Base-by-base conservation (phyloP, 768 basidiomycete genomes). In the Tulasnella sp. region DNA sequence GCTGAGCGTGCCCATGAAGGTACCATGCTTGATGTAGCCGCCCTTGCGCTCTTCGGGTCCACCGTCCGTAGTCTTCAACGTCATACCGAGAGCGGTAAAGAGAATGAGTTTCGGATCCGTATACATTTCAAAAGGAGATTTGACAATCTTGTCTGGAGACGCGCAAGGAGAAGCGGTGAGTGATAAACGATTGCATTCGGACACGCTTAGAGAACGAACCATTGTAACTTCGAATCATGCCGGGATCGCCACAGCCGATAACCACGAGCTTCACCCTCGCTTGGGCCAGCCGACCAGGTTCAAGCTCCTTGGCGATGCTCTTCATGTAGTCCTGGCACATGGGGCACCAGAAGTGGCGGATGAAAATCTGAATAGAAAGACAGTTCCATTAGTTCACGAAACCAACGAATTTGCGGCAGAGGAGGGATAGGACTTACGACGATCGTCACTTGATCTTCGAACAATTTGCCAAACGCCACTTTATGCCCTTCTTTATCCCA, bases 281-380 rank as follows among this genome's bases (percentile, higher is more conserved):
- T 81, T 86, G 85, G 80, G 87, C 86, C 34, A 93, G 87, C 8
- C 87, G 85, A 85, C 87, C 87, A 80, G 87, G 84, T 82, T 90
- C 81, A 82, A 91, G 85, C 72, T 89, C 87, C 76, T 84, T 87
- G 86, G 87, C 86, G 82, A 94, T 88, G 46, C 91, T 92, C 60
- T 90, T 88, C 89, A 96, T 91, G 85, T 97, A 98, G 85, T 97
- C 96, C 84, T 96, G 94, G 85, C 94, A 95, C 18, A 92, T 86
- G 0, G 94, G 92, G 84, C 95, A 96, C 89, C 91, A 90, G 60
- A 96, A 96, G 85, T 96, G 94, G 64, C 96, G 89, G 82, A 98
- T 92, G 87, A 97, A 97, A 60, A 96, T 46, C 79, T 80, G 22
- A 22, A 24, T n/a, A 8, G 54, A 6, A 8, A 50, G 78, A 24